phyloP scores from a whole-genome alignment of 164 flowering plant genomes.

The Sedum album region DNA sequence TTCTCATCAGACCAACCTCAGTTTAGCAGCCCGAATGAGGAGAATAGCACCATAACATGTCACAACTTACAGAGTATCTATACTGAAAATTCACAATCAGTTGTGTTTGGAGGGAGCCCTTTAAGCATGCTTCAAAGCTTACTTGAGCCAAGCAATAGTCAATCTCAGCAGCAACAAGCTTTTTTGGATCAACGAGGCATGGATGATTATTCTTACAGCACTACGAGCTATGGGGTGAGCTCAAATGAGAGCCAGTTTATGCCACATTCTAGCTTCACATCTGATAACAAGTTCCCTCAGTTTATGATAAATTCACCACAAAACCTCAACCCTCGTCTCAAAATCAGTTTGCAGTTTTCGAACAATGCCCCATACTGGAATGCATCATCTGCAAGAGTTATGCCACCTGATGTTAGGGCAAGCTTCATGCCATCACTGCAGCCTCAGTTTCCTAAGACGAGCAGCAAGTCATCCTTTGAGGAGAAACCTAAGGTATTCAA shows the following conservation, averaged over 20 bases:
- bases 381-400: constrained; percentile 28
- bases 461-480: constrained; percentile 15
- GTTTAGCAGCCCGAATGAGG: constrained; percentile 21
- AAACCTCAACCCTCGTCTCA: constrained; percentile 26
- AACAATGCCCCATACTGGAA: constrained; percentile 69
- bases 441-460: constrained; percentile 12
- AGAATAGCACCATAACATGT: constrained; percentile 4
- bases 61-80: constrained; percentile 17
- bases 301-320: constrained; percentile 40
- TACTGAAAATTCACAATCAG: constrained; percentile 14
- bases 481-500: constrained; percentile 36
- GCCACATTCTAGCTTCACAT: constrained; percentile 10
- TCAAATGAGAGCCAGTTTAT: constrained; percentile 16
- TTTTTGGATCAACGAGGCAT: constrained; percentile 4
- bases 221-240: constrained; percentile 21
- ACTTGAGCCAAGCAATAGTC: neutral
- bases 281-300: constrained; percentile 32
- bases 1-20: constrained; percentile 32
- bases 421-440: constrained; percentile 22
- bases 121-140: constrained; percentile 8
- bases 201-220: constrained; percentile 8
- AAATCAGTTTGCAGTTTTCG: constrained; percentile 56
- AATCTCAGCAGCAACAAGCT: constrained; percentile 4
- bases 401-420: constrained; percentile 16
- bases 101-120: constrained; percentile 6